Percentiles rank a stretch among this genome's conserved stretches.
These are phyloP conservation scores for Argentina anserina DNA, from an alignment of 306 rosid species.

Conservation along the genomic window DNA sequence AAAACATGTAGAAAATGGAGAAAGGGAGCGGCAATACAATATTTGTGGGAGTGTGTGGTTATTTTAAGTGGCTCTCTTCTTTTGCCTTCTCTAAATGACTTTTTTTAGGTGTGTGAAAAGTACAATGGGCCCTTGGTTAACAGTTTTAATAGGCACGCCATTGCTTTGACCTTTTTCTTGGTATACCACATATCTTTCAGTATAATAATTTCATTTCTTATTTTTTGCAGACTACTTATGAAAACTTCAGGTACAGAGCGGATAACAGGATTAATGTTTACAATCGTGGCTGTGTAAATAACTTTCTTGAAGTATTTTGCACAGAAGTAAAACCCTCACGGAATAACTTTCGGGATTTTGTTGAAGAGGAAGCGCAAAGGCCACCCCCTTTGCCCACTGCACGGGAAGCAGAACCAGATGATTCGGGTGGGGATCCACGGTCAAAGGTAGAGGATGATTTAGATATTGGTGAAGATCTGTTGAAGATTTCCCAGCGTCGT, in stretches of 20 bases:
- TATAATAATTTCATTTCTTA: background rate
- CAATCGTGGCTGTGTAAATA: constrained; percentile 67
- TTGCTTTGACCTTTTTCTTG: background rate
- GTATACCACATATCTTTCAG: background rate
- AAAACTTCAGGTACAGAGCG: constrained; percentile 79
- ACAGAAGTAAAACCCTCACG: constrained; percentile 67
- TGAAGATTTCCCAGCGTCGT: constrained; percentile 92
- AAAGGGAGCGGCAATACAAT: background rate
- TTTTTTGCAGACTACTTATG: constrained; percentile 77
- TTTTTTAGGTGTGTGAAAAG: background rate
- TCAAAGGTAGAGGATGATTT: constrained; percentile 86
- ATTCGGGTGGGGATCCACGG: constrained; percentile 58
- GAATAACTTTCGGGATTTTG: constrained; percentile 72
- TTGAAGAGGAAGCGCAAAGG: constrained; percentile 63
- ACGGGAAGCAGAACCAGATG: constrained; percentile 49
- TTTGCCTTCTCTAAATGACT: too few species aligned
- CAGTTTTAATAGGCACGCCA: background rate
- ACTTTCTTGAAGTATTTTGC: constrained; percentile 84
- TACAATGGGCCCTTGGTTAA: background rate
- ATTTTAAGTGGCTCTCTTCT: background rate
- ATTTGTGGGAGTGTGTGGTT: background rate
- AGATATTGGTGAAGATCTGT: constrained; percentile 81
- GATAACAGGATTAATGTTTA: constrained; percentile 70
- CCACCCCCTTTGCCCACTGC: constrained; percentile 33
- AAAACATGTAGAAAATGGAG: background rate